phyloP scores from a whole-genome alignment of 495 filamentous ascomycete species.

The Xanthoparmelia taractica region DNA sequence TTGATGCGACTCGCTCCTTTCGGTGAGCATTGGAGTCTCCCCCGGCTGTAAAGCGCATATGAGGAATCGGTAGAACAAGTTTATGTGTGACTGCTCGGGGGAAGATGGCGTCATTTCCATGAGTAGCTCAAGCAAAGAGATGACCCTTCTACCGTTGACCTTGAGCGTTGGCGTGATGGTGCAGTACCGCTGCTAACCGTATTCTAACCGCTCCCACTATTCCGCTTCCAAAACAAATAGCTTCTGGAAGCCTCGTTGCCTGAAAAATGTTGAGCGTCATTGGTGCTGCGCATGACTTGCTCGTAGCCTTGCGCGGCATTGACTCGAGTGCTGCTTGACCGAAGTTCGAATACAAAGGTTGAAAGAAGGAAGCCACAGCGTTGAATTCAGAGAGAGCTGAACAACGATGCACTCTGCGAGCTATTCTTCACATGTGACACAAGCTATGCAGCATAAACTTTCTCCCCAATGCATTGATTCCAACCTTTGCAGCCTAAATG shows the following conservation, averaged over 20 bases:
- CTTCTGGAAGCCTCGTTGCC: background rate
- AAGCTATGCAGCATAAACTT: conserved; percentile 6
- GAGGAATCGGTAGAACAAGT: background rate
- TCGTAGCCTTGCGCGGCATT: background rate
- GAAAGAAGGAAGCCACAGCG: background rate
- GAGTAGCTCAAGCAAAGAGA: too few species aligned
- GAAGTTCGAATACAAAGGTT: background rate
- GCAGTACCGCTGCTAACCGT: background rate
- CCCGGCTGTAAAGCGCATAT: background rate
- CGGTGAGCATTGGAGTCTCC: background rate
- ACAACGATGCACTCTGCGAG: background rate
- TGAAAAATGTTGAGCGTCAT: background rate
- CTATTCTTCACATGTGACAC: background rate
- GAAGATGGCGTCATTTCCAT: background rate
- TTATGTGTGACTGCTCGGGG: background rate
- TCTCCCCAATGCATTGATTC: conserved; percentile 6
- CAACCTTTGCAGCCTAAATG: conserved; percentile 1
- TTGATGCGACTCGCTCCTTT: background rate
- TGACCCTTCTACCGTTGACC: too few species aligned
- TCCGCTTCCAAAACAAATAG: background rate
- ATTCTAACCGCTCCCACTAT: background rate
- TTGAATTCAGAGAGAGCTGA: background rate
- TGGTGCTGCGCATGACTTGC: background rate
- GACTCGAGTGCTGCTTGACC: background rate
- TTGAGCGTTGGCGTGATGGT: background rate